Percentiles rank a stretch among this genome's conserved stretches.
Conservation (phyloP, 257 asterid species). For the Schizonepeta tenuifolia region DNA sequence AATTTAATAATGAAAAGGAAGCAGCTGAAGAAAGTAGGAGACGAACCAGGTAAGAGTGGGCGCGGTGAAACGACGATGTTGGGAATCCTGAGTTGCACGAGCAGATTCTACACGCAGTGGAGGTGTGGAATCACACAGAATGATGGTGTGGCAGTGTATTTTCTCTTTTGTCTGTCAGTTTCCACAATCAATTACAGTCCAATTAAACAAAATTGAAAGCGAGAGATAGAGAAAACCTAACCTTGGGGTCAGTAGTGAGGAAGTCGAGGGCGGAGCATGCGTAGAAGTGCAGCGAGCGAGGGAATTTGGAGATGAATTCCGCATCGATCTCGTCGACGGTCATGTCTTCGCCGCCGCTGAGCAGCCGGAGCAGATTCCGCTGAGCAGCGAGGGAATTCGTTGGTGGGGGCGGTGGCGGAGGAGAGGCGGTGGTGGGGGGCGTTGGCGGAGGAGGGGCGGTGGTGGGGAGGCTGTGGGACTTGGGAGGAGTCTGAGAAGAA, state of each 20-base stretch:
- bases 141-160: slow-evolving; percentile 28
- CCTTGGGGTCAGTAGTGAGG: slow-evolving; percentile 61
- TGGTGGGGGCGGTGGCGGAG: no score
- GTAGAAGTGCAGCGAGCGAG: slow-evolving; percentile 51
- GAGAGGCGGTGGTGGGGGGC: no score
- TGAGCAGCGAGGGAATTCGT: no score
- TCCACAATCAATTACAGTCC: no score
- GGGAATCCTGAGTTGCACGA: neutral
- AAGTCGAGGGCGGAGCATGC: slow-evolving; percentile 80
- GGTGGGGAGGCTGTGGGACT: no score
- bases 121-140: slow-evolving; percentile 23
- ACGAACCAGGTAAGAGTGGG: neutral
- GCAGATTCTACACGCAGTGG: slow-evolving; percentile 13
- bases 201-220: neutral
- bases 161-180: slow-evolving; percentile 20
- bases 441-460: no score
- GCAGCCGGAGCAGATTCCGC: slow-evolving; percentile 58
- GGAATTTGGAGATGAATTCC: slow-evolving; percentile 61
- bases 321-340: no score
- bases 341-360: slow-evolving; percentile 69
- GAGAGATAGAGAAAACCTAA: slow-evolving; percentile 40
- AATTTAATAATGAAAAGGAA: neutral
- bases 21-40: neutral
- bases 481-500: no score
- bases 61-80: neutral